Conservation (phyloP, 163 green algal genomes). For the Scenedesmus sp. region DNA sequence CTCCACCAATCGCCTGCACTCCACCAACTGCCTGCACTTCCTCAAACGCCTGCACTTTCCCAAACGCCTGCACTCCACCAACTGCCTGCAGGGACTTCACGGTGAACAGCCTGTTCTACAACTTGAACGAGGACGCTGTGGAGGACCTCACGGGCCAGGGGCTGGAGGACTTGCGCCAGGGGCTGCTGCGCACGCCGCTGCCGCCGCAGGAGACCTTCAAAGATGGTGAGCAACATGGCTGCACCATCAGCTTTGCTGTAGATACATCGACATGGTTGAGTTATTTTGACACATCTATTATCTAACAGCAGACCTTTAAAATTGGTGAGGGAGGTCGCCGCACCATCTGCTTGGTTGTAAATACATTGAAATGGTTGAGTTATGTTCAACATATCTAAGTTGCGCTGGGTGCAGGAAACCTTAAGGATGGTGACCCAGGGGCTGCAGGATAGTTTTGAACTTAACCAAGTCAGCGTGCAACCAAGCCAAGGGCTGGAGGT, state of each 20-base stretch:
- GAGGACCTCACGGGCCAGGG: conserved; percentile 78
- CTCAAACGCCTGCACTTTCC: not conserved
- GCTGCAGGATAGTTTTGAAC: no score
- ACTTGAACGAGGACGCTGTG: conserved; percentile 86
- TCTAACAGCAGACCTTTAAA: no score
- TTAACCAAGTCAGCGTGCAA: no score
- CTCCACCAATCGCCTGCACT: not conserved
- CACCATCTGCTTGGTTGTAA: not conserved
- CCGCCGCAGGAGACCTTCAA: conserved; percentile 91
- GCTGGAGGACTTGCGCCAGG: conserved; percentile 84
- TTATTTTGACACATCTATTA: no score
- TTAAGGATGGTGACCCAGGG: no score
- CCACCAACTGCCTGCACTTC: not conserved
- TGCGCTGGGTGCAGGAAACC: no score
- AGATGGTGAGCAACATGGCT: conserved; percentile 76
- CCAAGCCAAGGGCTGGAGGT: no score
- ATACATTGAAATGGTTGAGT: no score
- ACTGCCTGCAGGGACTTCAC: conserved; percentile 83
- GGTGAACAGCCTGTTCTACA: conserved; percentile 99
- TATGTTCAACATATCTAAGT: no score
- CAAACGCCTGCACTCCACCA: not conserved
- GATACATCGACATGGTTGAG: no score
- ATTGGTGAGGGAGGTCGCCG: not conserved
- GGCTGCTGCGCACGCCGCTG: conserved; percentile 93
- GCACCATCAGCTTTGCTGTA: not conserved